Evolutionary conservation across 129 eudicot genomes (phyloP).

Genomic region (Oenanthe sinensis): DNA sequence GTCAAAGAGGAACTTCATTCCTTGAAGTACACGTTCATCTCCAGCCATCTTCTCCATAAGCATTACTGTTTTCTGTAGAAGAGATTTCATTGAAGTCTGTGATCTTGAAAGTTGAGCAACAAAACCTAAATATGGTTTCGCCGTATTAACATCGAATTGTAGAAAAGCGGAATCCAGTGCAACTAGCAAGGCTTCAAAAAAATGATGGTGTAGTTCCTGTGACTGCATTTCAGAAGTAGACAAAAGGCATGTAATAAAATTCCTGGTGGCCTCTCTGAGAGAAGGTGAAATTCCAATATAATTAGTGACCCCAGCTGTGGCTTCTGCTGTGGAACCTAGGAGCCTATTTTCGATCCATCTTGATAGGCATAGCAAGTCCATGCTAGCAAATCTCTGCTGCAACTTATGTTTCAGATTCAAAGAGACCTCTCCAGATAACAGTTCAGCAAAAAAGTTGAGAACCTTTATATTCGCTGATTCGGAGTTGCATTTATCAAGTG

Average conservation of each 20-base stretch:
- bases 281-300: conserved; percentile 53
- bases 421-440: conserved; percentile 48
- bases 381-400: conserved; percentile 57
- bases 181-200: conserved; percentile 57
- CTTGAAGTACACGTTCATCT: conserved; percentile 71
- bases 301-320: conserved; percentile 27
- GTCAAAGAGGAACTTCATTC: conserved; percentile 60
- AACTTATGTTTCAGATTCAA: conserved; percentile 39
- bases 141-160: conserved; percentile 51
- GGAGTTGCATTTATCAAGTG: conserved; percentile 61
- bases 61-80: conserved; percentile 43
- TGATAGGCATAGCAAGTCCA: conserved; percentile 59
- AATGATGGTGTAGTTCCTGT: conserved; percentile 45
- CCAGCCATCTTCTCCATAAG: conserved; percentile 71
- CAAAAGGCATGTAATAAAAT: conserved; percentile 51
- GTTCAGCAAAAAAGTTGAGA: conserved; percentile 64
- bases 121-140: conserved; percentile 66
- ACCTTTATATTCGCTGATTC: conserved; percentile 69
- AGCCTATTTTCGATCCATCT: conserved; percentile 87
- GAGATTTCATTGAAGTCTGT: conserved; percentile 52
- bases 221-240: conserved; percentile 39
- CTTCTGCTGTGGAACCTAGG: conserved; percentile 46
- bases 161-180: conserved; percentile 72
- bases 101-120: conserved; percentile 72
- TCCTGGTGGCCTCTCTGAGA: conserved; percentile 77